Evolutionary conservation across 331 rosid species (phyloP), one percentile per base, ranked within the genome.

Genomic region (Malus hybrid): DNA sequence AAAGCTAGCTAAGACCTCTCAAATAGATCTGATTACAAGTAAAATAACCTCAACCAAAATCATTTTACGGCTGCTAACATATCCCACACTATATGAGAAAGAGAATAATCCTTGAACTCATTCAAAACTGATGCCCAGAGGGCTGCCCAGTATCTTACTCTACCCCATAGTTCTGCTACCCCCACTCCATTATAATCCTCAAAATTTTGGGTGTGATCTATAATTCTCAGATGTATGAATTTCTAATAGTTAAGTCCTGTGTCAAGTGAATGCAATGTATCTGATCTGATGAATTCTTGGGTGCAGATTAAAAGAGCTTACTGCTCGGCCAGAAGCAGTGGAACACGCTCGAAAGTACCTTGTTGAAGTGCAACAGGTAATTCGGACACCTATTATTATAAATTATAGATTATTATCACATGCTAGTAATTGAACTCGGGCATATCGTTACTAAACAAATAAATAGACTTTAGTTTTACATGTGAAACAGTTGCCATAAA

Each of bases 281-380:
- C 79, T 88, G 65, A 72, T 50, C 67, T 34, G 63, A 66, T 76
- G 73, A 60, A 68, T 74, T 73, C 84, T 66, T 79, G 73, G 22
- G 67, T 82, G 71, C 79, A 94, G 97, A 85, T 84, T 94, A 76
- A 92, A 90, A 79, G 99, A 94, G 89, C 88, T 94, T 46, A 86
- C 93, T 67, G 93, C 87, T 79, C 86, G 93, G 70, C 97, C 99
- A 24, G 82, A 33, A 59, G 93, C 97, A 46, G 88, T 84, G 85
- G 88, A 80, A 44, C 79, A 80, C 20, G 97, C 95, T 64, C 85
- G 61, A 65, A 94, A 76, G 73, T 92, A 91, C 88, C 86, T 85
- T 63, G 72, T 72, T 75, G 94, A 90, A 79, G 81, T 90, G 76
- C 87, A 85, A 78, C 90, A 88, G 99, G 99, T 94, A 81, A 67